These are phyloP conservation scores for Pistacia atlantica DNA, from an alignment of 345 rosid genomes.

Conservation along the genomic window DNA sequence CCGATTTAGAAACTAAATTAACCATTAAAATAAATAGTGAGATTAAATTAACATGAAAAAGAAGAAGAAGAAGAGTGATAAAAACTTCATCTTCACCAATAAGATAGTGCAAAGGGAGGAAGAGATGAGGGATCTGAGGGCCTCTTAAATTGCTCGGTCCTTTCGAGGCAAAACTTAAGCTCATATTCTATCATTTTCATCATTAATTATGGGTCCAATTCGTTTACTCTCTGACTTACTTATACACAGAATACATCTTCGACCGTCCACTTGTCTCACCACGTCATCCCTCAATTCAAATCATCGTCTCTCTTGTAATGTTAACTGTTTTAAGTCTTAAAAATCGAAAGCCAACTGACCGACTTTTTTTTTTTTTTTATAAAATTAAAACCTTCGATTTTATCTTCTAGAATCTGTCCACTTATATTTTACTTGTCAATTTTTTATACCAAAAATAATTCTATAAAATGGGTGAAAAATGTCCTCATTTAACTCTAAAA, in stretches of 20 bases:
- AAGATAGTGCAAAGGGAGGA: background rate
- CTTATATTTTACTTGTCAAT: too few species aligned
- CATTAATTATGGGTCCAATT: background rate
- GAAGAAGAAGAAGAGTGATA: too few species aligned
- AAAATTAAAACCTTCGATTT: too few species aligned
- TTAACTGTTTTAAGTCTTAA: background rate
- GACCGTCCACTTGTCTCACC: background rate
- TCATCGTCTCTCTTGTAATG: background rate
- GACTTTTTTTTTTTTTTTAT: background rate
- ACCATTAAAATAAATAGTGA: too few species aligned
- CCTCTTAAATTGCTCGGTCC: background rate
- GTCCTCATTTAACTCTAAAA: too few species aligned
- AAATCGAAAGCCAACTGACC: background rate
- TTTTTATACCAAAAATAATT: too few species aligned
- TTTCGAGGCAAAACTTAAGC: conserved; percentile 2
- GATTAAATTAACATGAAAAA: background rate
- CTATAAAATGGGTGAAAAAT: too few species aligned
- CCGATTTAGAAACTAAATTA: too few species aligned
- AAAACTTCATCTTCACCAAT: background rate
- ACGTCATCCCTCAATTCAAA: background rate
- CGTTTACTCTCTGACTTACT: background rate
- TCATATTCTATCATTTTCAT: background rate
- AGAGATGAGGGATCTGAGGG: too few species aligned
- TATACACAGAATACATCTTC: background rate
- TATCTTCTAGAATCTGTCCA: too few species aligned